Conservation (phyloP, 495 filamentous ascomycete species). For the Penicillium herquei region DNA sequence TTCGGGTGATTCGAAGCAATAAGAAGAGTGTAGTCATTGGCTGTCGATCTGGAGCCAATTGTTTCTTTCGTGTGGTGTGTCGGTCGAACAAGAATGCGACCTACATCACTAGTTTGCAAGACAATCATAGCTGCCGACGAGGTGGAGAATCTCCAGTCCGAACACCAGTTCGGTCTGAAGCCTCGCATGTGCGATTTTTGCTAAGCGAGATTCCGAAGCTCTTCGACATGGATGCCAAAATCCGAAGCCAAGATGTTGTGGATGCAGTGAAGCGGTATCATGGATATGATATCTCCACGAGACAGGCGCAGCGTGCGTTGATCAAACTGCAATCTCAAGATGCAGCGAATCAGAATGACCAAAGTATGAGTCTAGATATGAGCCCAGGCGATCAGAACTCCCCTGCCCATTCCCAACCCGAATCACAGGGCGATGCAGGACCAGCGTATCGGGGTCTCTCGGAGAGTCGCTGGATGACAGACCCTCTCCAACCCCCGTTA, state of each 20-base stretch:
- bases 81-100: conserved; percentile 48
- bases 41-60: conserved; percentile 42
- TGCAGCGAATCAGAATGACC: conserved; percentile 23
- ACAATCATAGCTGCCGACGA: conserved; percentile 42
- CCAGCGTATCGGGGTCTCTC: conserved; percentile 29
- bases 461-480: conserved; percentile 38
- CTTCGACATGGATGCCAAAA: conserved; percentile 42
- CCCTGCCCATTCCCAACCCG: conserved; percentile 19
- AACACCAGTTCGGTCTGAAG: conserved; percentile 45
- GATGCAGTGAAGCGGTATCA: conserved; percentile 47
- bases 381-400: conserved; percentile 23
- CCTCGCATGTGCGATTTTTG: conserved; percentile 48
- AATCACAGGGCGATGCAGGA: conserved; percentile 18
- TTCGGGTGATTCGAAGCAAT: conserved; percentile 46
- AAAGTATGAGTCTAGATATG: conserved; percentile 17
- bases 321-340: conserved; percentile 39
- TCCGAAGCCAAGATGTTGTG: conserved; percentile 43
- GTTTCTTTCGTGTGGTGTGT: conserved; percentile 47
- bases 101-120: conserved; percentile 47
- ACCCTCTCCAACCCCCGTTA: conserved; percentile 25
- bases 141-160: conserved; percentile 32
- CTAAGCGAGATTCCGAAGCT: conserved; percentile 47
- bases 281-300: conserved; percentile 47
- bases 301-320: conserved; percentile 46
- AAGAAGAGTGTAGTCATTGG: conserved; percentile 49